Conservation (phyloP, 345 rosid species). For the Eucalyptus viminalis region DNA sequence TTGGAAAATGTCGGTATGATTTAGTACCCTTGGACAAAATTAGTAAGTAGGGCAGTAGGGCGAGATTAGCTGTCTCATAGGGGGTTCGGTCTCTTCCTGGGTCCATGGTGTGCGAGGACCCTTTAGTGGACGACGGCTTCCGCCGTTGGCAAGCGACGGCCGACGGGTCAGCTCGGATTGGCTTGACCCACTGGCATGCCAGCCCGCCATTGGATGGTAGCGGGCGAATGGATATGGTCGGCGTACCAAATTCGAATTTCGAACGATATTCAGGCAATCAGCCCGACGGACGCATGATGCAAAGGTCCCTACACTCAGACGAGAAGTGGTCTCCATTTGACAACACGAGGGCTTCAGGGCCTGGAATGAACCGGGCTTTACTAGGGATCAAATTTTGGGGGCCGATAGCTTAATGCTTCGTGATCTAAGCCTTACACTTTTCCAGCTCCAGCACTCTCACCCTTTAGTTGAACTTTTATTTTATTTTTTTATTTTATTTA, state of each 20-base stretch:
- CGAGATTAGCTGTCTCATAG: not conserved
- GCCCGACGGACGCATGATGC: not conserved
- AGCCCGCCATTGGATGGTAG: rapidly evolving
- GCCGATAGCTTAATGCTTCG: too few species aligned
- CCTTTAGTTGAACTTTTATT: too few species aligned
- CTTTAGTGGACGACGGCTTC: not conserved
- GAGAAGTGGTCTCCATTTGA: too few species aligned
- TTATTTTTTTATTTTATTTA: too few species aligned
- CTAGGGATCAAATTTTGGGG: too few species aligned
- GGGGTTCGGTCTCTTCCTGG: not conserved
- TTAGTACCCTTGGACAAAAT: not conserved
- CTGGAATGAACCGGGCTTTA: too few species aligned
- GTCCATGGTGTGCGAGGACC: not conserved
- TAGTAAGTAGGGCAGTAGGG: not conserved
- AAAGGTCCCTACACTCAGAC: not conserved
- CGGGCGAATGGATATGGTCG: not conserved
- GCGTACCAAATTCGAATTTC: not conserved
- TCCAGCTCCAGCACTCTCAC: too few species aligned
- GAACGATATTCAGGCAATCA: not conserved
- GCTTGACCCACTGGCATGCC: not conserved
- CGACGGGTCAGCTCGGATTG: not conserved
- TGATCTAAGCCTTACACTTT: too few species aligned
- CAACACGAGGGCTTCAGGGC: too few species aligned
- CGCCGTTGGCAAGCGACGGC: not conserved
- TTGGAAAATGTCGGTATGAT: too few species aligned